Base-by-base conservation (phyloP, 192 early-diverging fungal species). In the Entomortierella chlamydospora region DNA sequence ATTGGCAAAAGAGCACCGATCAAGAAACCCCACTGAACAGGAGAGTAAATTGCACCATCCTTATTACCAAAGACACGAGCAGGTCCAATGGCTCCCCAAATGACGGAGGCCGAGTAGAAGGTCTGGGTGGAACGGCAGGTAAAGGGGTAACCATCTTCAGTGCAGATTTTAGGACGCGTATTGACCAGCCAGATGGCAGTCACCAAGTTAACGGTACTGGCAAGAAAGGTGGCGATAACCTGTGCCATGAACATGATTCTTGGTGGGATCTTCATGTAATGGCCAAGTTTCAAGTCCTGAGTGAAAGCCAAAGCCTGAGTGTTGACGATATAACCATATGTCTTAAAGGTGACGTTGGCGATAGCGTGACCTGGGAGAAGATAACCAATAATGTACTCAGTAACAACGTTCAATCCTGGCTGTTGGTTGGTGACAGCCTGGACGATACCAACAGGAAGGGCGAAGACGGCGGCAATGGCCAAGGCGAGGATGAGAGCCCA, bases 61-160 rank as follows among this genome's bases (percentile, higher is more conserved):
- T 52, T 56, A 45, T 37, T 20, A 11, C 72, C 82, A 61, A 93
- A 93, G 81, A 93, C 87, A 7, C 86, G 80, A 20, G 50, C 60
- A 8, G 93, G 91, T 23, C 89, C 90, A 64, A 95, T 90, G 10
- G 88, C 84, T 11, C 93, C 93, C 92, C 92, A 95, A 56, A 95
- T 89, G 26, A 88, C 76, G 22, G 85, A 90, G 26, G 86, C 90
- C 45, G 84, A 86, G 80, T 85, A 88, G 61, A 93, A 93, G 42
- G 84, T 84, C 4, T 53, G 58, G 49, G 85, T 82, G 29, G 55
- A 69, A 31, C 80, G 77, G 52, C 87, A 88, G 45, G 80, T 83
- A 59, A 81, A 88, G 7, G 87, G 82, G 59, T 68, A 72, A 0
- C 61, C 84, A 1, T 1, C 70, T 0, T 45, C 4, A 13, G 82